These are phyloP conservation scores for Penicillium longicatenatum DNA, from an alignment of 495 filamentous ascomycete species.

Conservation along the genomic window DNA sequence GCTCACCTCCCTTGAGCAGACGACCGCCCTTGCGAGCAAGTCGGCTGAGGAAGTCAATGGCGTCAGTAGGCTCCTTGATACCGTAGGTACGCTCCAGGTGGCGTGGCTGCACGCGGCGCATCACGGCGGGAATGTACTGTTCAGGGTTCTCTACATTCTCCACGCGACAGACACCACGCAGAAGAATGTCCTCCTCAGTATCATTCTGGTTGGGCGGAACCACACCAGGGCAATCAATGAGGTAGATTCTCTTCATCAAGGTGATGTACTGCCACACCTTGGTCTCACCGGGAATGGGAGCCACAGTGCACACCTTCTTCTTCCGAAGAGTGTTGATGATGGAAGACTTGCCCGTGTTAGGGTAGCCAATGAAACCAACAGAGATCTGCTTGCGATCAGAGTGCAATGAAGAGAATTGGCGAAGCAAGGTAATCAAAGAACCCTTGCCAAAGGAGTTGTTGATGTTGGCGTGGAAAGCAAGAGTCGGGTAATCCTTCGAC, in stretches of 20 bases:
- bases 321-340: slow-evolving; percentile 91
- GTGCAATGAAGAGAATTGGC: slow-evolving; percentile 94
- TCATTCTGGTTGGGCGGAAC: slow-evolving; percentile 85
- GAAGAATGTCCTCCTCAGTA: slow-evolving; percentile 83
- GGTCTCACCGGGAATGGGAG: slow-evolving; percentile 90
- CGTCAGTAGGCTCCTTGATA: slow-evolving; percentile 63
- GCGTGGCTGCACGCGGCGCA: slow-evolving; percentile 75
- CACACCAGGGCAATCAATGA: slow-evolving; percentile 96
- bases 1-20: slow-evolving; percentile 85
- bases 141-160: slow-evolving; percentile 95
- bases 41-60: slow-evolving; percentile 81
- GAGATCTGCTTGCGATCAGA: slow-evolving; percentile 90
- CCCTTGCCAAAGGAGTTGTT: slow-evolving; percentile 91
- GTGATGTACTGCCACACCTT: slow-evolving; percentile 99
- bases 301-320: slow-evolving; percentile 91
- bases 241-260: slow-evolving; percentile 93
- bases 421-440: slow-evolving; percentile 72
- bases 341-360: slow-evolving; percentile 87
- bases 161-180: slow-evolving; percentile 87
- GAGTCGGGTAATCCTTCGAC: slow-evolving; percentile 85
- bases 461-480: slow-evolving; percentile 89
- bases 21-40: slow-evolving; percentile 86
- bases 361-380: slow-evolving; percentile 85
- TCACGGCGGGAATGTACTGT: slow-evolving; percentile 86
- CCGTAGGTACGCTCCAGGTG: slow-evolving; percentile 95